Percentiles rank a stretch among this genome's conserved stretches.
These are phyloP conservation scores for Tephrocybe sp. DNA, from an alignment of 768 basidiomycete genomes.

Conservation along the genomic window DNA sequence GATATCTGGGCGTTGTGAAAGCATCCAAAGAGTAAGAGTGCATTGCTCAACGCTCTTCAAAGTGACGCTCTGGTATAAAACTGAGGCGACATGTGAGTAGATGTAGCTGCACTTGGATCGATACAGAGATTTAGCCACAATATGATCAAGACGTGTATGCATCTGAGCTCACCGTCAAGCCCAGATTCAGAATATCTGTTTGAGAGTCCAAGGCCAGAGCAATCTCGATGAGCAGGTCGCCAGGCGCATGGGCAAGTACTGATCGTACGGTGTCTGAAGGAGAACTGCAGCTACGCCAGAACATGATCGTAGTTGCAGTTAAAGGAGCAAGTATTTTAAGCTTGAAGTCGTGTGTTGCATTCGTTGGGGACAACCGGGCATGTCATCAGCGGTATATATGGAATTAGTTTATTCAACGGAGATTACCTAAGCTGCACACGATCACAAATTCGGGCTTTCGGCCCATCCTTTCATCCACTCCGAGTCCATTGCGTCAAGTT, in stretches of 20 bases:
- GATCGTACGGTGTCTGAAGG: not conserved
- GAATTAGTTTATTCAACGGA: not conserved
- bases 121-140: not conserved
- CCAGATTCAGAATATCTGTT: constrained; percentile 56
- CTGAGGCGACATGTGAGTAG: constrained; percentile 48
- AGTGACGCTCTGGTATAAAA: constrained; percentile 57
- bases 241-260: constrained; percentile 31
- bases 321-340: not conserved
- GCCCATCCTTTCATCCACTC: not conserved
- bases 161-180: constrained; percentile 48
- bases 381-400: not conserved
- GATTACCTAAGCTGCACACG: constrained; percentile 1
- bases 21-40: constrained; percentile 62
- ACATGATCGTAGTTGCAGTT: constrained; percentile 7
- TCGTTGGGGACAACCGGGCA: not conserved
- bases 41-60: constrained; percentile 60
- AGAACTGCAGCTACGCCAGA: constrained; percentile 3
- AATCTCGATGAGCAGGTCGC: constrained; percentile 68
- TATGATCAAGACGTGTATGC: not conserved
- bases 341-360: not conserved
- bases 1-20: constrained; percentile 47
- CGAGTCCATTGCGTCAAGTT: too few species aligned
- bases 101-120: constrained; percentile 50
- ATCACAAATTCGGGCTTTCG: not conserved
- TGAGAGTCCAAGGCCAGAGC: constrained; percentile 49